Evolutionary conservation across 2,329 filamentous ascomycete species (phyloP), one percentile per base, ranked within the genome.

Genomic region (Penicillium sp.): DNA sequence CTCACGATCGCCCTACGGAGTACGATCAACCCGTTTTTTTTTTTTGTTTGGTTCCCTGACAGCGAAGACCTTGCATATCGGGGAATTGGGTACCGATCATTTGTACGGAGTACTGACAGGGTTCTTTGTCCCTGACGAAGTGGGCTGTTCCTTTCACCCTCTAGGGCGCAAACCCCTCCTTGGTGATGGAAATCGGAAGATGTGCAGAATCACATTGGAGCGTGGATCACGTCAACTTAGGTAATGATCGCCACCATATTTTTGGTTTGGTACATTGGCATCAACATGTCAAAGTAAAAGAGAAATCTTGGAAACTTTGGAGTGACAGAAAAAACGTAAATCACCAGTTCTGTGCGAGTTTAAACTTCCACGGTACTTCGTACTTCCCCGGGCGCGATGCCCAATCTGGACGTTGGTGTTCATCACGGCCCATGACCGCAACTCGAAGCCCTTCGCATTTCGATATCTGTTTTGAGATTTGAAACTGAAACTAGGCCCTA

Each of bases 331-430:
- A 27, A 27, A 27, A 6, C 24, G 8, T 8, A 27, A 27, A 27
- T 27, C 3, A 27, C 24, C 24, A 27, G 9, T 32, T 14, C 16
- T 21, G 21, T 34, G 16, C 3, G 3, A 1, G 31, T 32, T 11
- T 22, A 14, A 14, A 34, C 36, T 16, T 48, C 47, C 48, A 58
- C 42, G 53, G 48, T 50, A 52, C 29, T 48, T 24, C 34, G 48
- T 50, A 52, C 29, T 48, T 24, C 34, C 38, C 18, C 53, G 56
- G 56, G 53, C 53, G 45, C 57, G 46, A 60, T 58, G 45, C 57
- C 13, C 53, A 39, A 27, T 58, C 50, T 50, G 32, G 53, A 51
- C 41, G 13, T 54, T 52, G 45, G 5, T 31, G 48, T 42, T 47
- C 9, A 7, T n/a, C 36, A 1, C 45, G 16, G 41, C 34, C 53